These are phyloP conservation scores for Cystobasidium pallidum DNA, from an alignment of 1,284 basidiomycete genomes.

Conservation along the genomic window DNA sequence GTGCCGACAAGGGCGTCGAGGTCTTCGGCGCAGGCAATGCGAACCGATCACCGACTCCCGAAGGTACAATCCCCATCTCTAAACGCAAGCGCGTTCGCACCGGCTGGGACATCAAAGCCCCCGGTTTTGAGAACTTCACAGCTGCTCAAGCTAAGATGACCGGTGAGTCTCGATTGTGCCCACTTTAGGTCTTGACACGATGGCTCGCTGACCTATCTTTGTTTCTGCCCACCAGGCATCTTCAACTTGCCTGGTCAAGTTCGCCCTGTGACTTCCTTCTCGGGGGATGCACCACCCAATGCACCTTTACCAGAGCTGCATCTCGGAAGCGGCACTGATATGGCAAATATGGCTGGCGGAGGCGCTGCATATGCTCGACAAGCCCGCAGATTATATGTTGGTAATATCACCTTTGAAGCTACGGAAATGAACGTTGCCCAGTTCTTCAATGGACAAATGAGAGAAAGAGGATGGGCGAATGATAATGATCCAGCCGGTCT, in stretches of 20 bases:
- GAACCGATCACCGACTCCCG: slow-evolving; percentile 83
- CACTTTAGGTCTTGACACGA: too few species aligned
- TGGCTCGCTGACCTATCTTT: not conserved
- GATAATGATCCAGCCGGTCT: slow-evolving; percentile 64
- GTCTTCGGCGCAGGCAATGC: slow-evolving; percentile 64
- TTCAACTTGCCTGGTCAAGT: slow-evolving; percentile 92
- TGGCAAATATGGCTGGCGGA: slow-evolving; percentile 45
- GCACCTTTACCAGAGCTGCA: slow-evolving; percentile 49
- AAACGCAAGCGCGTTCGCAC: slow-evolving; percentile 84
- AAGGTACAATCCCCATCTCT: slow-evolving; percentile 77
- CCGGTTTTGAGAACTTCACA: slow-evolving; percentile 91
- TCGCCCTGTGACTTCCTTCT: slow-evolving; percentile 68
- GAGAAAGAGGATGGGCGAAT: slow-evolving; percentile 66
- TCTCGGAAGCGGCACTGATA: slow-evolving; percentile 39
- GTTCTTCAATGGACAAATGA: slow-evolving; percentile 96
- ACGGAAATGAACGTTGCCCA: slow-evolving; percentile 85
- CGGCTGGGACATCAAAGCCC: slow-evolving; percentile 93
- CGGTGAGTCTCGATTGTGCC: slow-evolving; percentile 69
- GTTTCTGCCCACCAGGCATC: slow-evolving; percentile 63
- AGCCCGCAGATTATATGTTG: slow-evolving; percentile 91
- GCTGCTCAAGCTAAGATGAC: slow-evolving; percentile 97
- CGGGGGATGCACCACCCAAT: slow-evolving; percentile 60
- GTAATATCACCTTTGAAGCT: slow-evolving; percentile 88
- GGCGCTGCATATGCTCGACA: slow-evolving; percentile 68
- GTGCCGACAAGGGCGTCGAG: slow-evolving; percentile 56